These are phyloP conservation scores for Fomitopsis serialis DNA, from an alignment of 768 basidiomycete genomes.

Conservation along the genomic window DNA sequence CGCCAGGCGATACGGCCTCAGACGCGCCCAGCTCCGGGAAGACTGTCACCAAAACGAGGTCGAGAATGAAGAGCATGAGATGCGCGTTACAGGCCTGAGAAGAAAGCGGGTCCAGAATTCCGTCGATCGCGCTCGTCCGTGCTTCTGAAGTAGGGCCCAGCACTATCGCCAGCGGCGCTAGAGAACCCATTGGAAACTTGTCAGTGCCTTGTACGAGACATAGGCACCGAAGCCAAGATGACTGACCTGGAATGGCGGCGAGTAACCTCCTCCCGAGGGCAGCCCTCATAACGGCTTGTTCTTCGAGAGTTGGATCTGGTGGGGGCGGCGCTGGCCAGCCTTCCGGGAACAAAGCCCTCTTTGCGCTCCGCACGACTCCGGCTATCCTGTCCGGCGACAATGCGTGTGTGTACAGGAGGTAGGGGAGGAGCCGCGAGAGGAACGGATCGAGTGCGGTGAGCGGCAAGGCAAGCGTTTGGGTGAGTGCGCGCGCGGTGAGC, in stretches of 20 bases:
- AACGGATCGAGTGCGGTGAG: constrained; percentile 17
- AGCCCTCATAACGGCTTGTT: constrained; percentile 55
- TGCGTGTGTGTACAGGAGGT: constrained; percentile 53
- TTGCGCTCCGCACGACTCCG: constrained; percentile 47
- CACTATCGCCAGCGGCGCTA: constrained; percentile 42
- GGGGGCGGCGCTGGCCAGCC: constrained; percentile 79
- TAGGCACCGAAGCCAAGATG: neutral
- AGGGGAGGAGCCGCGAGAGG: constrained; percentile 48
- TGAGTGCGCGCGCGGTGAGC: constrained; percentile 16
- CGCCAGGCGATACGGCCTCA: constrained; percentile 4
- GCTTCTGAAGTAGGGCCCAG: constrained; percentile 47
- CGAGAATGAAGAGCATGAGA: constrained; percentile 67
- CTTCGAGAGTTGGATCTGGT: constrained; percentile 70
- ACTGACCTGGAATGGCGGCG: constrained; percentile 39
- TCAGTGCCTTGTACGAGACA: neutral
- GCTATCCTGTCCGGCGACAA: constrained; percentile 50
- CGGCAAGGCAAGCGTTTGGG: constrained; percentile 19
- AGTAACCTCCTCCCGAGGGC: constrained; percentile 34
- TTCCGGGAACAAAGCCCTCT: constrained; percentile 78
- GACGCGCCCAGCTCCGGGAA: constrained; percentile 71
- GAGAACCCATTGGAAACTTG: constrained; percentile 16
- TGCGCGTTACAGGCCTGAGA: constrained; percentile 74
- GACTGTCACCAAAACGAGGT: constrained; percentile 60
- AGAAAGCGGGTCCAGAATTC: constrained; percentile 55
- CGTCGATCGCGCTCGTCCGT: constrained; percentile 37